These are phyloP conservation scores for Saturnispora halmiae DNA, from an alignment of 805 yeast genomes.

Conservation along the genomic window DNA sequence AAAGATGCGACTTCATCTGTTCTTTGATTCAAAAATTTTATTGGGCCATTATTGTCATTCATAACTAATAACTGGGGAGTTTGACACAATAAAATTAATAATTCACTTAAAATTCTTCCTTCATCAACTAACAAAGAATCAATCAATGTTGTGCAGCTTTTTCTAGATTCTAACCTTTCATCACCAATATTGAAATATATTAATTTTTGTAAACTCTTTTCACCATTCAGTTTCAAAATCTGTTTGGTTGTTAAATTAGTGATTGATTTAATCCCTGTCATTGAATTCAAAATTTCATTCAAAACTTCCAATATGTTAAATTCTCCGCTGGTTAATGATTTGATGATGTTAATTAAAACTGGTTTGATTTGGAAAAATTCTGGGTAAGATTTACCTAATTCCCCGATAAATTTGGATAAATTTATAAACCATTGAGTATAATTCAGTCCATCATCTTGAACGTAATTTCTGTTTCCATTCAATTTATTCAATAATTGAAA, in stretches of 20 bases:
- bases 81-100: constrained; percentile 55
- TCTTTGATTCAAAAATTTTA: constrained; percentile 62
- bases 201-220: constrained; percentile 42
- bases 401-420: constrained; percentile 68
- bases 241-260: constrained; percentile 60
- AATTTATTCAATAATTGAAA: constrained; percentile 64
- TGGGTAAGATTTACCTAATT: constrained; percentile 48
- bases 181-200: constrained; percentile 55
- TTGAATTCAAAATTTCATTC: constrained; percentile 54
- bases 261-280: constrained; percentile 72
- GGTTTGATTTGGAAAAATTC: constrained; percentile 51
- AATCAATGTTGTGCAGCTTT: constrained; percentile 45
- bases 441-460: constrained; percentile 71
- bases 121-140: constrained; percentile 33
- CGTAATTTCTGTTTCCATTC: constrained; percentile 54
- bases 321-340: constrained; percentile 53
- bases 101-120: constrained; percentile 41
- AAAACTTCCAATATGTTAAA: constrained; percentile 54
- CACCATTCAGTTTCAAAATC: constrained; percentile 57
- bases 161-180: constrained; percentile 37
- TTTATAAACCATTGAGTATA: constrained; percentile 84
- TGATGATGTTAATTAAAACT: constrained; percentile 48
- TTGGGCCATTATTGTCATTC: constrained; percentile 31
- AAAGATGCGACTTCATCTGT: constrained; percentile 65
- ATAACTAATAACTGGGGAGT: constrained; percentile 34